Conservation (phyloP, 1,139 yeast species). For the Yamadazyma jaroonii region DNA sequence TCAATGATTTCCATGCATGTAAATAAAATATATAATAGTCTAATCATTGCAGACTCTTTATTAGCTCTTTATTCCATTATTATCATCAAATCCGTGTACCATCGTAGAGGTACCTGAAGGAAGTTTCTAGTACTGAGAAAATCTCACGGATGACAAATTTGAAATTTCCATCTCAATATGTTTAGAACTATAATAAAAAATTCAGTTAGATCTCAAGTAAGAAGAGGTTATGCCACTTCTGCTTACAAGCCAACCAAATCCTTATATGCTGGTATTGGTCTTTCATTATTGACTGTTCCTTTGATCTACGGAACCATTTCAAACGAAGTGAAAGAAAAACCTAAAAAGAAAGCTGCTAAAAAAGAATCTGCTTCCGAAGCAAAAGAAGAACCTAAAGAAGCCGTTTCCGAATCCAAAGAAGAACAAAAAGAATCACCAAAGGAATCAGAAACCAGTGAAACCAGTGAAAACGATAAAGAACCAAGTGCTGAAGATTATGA, state of each 20-base stretch:
- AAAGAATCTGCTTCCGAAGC: slow-evolving; percentile 19
- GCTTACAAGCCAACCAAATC: slow-evolving; percentile 1
- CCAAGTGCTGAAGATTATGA: slow-evolving; percentile 21
- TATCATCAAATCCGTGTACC: too few relatives aligned
- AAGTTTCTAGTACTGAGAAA: neutral
- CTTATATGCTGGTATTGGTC: slow-evolving; percentile 5
- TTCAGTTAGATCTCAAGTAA: slow-evolving; percentile 2
- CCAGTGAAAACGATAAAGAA: slow-evolving; percentile 6
- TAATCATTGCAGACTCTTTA: too few relatives aligned
- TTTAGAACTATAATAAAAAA: slow-evolving; percentile 5
- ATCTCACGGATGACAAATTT: slow-evolving; percentile 5
- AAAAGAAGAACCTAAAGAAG: slow-evolving; percentile 19
- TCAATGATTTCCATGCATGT: neutral
- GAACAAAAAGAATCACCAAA: neutral
- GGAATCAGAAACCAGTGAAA: neutral
- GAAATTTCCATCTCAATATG: slow-evolving; percentile 7
- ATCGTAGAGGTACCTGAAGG: too few relatives aligned
- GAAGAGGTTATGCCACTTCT: slow-evolving; percentile 5
- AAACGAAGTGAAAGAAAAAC: slow-evolving; percentile 4
- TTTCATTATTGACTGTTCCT: slow-evolving; percentile 5
- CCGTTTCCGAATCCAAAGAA: too few relatives aligned
- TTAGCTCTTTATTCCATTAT: too few relatives aligned
- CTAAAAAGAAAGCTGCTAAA: slow-evolving; percentile 8
- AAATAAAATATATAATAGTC: neutral
- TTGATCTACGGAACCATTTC: slow-evolving; percentile 6